These are phyloP conservation scores for Saccharomyces hybrid DNA, from an alignment of 1,139 yeast species.

Conservation along the genomic window DNA sequence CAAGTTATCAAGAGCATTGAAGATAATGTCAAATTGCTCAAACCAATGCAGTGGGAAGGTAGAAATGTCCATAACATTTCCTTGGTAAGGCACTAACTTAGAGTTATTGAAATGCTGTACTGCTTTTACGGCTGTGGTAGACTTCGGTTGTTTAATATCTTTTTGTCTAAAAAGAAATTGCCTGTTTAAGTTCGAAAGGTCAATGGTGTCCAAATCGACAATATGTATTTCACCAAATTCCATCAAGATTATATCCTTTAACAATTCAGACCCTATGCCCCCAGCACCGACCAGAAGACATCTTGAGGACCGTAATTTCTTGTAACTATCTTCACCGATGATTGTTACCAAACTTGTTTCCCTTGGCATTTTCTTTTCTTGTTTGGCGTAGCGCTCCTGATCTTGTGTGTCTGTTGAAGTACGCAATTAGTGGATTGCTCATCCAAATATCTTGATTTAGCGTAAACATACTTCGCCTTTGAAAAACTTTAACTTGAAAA, in stretches of 20 bases:
- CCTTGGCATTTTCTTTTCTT: conserved; percentile 9
- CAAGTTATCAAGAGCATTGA: conserved; percentile 88
- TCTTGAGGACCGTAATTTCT: conserved; percentile 37
- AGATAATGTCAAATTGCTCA: conserved; percentile 63
- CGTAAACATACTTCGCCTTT: background rate
- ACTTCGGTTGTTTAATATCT: conserved; percentile 81
- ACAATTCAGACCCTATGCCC: conserved; percentile 95
- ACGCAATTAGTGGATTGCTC: background rate
- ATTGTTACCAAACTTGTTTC: conserved; percentile 15
- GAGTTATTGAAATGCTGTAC: conserved; percentile 68
- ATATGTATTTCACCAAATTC: conserved; percentile 88
- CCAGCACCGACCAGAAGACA: conserved; percentile 95
- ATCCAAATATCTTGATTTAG: background rate
- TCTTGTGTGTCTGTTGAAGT: background rate
- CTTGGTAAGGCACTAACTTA: conserved; percentile 73
- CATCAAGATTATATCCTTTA: conserved; percentile 74
- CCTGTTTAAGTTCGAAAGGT: conserved; percentile 81
- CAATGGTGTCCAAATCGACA: conserved; percentile 91
- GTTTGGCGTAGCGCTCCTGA: background rate
- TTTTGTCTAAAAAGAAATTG: conserved; percentile 83
- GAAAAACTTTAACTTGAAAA: background rate
- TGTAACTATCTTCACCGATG: conserved; percentile 22
- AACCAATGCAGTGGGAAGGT: conserved; percentile 78
- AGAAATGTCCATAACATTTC: conserved; percentile 73
- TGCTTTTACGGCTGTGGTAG: conserved; percentile 73